Conservation (phyloP, 305 asterid species). For the Rubia balearica region DNA sequence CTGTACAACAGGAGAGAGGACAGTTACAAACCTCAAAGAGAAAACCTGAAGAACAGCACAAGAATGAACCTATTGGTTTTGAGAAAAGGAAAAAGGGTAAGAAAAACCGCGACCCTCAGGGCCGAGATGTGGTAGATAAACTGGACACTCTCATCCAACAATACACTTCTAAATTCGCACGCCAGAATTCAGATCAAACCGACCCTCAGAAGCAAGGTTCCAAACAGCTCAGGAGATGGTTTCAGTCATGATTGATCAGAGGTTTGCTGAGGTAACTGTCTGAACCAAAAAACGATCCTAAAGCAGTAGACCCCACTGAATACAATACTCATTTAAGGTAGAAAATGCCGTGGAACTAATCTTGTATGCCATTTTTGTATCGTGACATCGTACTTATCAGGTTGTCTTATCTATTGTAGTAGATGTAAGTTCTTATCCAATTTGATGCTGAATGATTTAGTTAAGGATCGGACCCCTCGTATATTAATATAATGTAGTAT, state of each 20-base stretch:
- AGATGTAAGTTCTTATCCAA: conserved; percentile 10
- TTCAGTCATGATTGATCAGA: conserved; percentile 36
- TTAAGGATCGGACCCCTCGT: not conserved
- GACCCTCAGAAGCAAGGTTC: conserved; percentile 43
- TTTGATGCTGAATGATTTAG: conserved; percentile 4
- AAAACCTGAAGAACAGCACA: conserved; percentile 24
- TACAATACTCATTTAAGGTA: not conserved
- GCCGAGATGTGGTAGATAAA: conserved; percentile 66
- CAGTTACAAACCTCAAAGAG: conserved; percentile 27
- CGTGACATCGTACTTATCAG: conserved; percentile 8
- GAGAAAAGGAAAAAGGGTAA: conserved; percentile 44
- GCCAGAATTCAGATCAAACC: conserved; percentile 28
- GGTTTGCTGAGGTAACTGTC: not conserved
- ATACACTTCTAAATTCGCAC: conserved; percentile 64
- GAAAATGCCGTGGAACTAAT: not conserved
- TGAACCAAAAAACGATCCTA: not conserved
- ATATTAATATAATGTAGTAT: not conserved
- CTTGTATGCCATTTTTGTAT: not conserved
- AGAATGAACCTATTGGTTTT: conserved; percentile 26
- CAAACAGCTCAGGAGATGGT: conserved; percentile 82
- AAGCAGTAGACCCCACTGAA: not conserved
- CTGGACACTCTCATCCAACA: conserved; percentile 77
- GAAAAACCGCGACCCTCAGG: conserved; percentile 57
- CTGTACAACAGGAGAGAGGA: conserved; percentile 21
- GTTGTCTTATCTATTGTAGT: not conserved